Percentiles rank a stretch among this genome's conserved stretches.
Conservation (phyloP, 306 rosid species). For the Parietaria judaica region DNA sequence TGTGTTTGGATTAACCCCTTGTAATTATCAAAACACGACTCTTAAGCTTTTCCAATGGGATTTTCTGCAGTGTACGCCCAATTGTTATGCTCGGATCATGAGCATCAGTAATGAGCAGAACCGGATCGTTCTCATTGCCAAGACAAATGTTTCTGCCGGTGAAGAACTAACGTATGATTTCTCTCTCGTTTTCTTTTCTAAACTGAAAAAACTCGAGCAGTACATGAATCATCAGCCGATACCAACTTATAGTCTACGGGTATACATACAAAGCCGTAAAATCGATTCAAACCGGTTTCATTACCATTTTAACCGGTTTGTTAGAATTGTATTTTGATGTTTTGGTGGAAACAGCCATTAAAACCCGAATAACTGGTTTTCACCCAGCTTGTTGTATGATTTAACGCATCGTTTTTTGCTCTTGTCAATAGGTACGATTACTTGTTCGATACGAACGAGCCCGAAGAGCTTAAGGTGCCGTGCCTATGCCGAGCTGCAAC, state of each 20-base stretch:
- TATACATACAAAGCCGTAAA: no score
- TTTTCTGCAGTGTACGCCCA: constrained; percentile 89
- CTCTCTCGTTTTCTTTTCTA: background rate
- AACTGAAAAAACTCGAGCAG: background rate
- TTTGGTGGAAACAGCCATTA: no score
- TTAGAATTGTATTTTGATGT: no score
- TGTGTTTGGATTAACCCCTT: background rate
- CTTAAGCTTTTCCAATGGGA: constrained; percentile 2
- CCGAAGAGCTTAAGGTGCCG: constrained; percentile 75
- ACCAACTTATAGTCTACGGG: no score
- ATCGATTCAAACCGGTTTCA: no score
- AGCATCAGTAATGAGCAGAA: constrained; percentile 55
- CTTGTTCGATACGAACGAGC: constrained; percentile 87
- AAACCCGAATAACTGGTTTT: no score
- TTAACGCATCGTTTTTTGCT: background rate
- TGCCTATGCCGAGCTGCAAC: constrained; percentile 75
- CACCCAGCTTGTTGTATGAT: no score
- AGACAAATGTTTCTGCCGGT: constrained; percentile 66
- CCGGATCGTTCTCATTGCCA: constrained; percentile 90
- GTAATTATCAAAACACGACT: background rate
- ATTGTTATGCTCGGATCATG: constrained; percentile 92
- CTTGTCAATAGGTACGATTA: constrained; percentile 69
- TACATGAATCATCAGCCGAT: no score
- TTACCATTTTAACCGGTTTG: no score
- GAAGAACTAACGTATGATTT: constrained; percentile 73